Evolutionary conservation across 257 asterid genomes (phyloP).

Genomic region (Primulina tabacum): DNA sequence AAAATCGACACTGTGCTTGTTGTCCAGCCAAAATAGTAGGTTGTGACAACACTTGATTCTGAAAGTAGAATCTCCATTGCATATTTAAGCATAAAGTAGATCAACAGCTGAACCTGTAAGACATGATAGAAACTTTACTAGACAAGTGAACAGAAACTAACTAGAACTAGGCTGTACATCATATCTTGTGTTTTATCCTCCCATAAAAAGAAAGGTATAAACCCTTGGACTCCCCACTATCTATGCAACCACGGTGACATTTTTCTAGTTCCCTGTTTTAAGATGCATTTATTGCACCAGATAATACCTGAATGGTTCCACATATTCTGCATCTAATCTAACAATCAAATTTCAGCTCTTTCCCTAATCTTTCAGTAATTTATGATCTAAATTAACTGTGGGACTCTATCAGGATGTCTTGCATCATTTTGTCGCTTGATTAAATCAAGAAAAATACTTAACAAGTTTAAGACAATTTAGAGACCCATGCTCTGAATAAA

Average conservation of each 20-base stretch:
- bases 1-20: conserved; percentile 85
- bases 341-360: not conserved
- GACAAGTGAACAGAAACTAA: conserved; percentile 11
- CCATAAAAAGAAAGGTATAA: not conserved
- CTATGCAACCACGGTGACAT: not conserved
- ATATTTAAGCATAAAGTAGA: conserved; percentile 96
- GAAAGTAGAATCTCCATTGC: conserved; percentile 96
- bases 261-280: not conserved
- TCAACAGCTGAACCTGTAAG: conserved; percentile 90
- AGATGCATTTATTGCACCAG: not conserved
- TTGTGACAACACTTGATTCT: conserved; percentile 90
- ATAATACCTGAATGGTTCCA: not conserved
- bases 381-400: not conserved
- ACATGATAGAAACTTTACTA: conserved; percentile 18
- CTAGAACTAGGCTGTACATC: not conserved
- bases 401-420: not conserved
- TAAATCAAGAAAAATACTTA: too few relatives aligned
- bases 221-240: not conserved
- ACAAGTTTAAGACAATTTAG: too few relatives aligned
- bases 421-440: not conserved
- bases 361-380: not conserved
- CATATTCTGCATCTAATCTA: not conserved
- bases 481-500: too few relatives aligned
- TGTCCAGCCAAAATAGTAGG: conserved; percentile 85
- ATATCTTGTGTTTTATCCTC: not conserved